phyloP scores from a whole-genome alignment of 805 yeast genomes.

The Starmerella scarabaei region DNA sequence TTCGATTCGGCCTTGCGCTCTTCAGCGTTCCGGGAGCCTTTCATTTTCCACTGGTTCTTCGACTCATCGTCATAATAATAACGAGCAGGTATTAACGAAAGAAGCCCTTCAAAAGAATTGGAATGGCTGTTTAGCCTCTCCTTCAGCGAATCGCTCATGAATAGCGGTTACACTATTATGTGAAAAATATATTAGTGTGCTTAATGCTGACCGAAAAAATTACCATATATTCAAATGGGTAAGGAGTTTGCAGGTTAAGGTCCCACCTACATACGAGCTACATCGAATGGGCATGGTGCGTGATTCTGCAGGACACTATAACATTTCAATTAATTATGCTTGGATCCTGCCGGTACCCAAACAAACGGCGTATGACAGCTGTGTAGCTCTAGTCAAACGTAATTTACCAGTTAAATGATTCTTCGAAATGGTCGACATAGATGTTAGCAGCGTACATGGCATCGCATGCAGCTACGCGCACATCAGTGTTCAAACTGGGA shows the following conservation, averaged over 20 bases:
- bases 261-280: too few relatives aligned
- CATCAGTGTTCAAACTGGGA: constrained; percentile 11
- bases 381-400: too few relatives aligned
- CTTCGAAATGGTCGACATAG: constrained; percentile 15
- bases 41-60: constrained; percentile 81
- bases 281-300: too few relatives aligned
- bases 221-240: not conserved
- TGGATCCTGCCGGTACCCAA: too few relatives aligned
- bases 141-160: constrained; percentile 23
- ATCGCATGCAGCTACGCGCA: constrained; percentile 11
- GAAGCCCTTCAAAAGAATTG: constrained; percentile 63
- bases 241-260: too few relatives aligned
- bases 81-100: constrained; percentile 87
- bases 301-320: too few relatives aligned
- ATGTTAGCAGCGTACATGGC: constrained; percentile 9
- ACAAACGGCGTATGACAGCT: too few relatives aligned
- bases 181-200: not conserved
- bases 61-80: constrained; percentile 86
- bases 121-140: constrained; percentile 29
- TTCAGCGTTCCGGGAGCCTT: constrained; percentile 32
- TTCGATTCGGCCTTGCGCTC: constrained; percentile 40
- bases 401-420: constrained; percentile 16
- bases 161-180: not conserved
- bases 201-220: not conserved
- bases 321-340: too few relatives aligned